phyloP scores from a whole-genome alignment of 768 basidiomycete species.

The Tylopilus plumbeoviolaceoides region DNA sequence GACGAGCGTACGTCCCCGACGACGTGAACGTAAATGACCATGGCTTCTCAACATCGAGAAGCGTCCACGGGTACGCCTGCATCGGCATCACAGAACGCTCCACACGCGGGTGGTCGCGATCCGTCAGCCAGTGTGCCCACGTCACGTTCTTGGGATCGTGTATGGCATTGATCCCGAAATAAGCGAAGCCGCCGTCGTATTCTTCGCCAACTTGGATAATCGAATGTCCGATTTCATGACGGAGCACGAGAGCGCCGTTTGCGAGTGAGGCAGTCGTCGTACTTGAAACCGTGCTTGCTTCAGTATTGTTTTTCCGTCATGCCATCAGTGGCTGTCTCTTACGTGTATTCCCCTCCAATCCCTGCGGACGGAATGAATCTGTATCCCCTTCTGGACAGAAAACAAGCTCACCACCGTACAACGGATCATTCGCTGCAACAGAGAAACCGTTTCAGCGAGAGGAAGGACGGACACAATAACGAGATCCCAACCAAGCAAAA shows the following conservation, averaged over 20 bases:
- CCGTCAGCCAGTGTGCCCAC: slow-evolving; percentile 71
- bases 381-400: neutral
- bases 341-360: slow-evolving; percentile 77
- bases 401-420: slow-evolving; percentile 60
- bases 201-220: slow-evolving; percentile 79
- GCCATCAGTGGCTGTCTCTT: slow-evolving; percentile 25
- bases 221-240: slow-evolving; percentile 79
- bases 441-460: slow-evolving; percentile 4
- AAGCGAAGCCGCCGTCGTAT: slow-evolving; percentile 74
- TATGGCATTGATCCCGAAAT: slow-evolving; percentile 66
- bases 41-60: slow-evolving; percentile 56
- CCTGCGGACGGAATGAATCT: slow-evolving; percentile 36
- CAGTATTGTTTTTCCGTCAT: neutral
- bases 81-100: slow-evolving; percentile 74
- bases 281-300: slow-evolving; percentile 31
- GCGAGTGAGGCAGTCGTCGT: slow-evolving; percentile 71
- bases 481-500: slow-evolving; percentile 54
- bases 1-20: slow-evolving; percentile 56
- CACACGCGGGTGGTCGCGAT: slow-evolving; percentile 35
- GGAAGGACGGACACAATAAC: slow-evolving; percentile 1
- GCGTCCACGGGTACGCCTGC: slow-evolving; percentile 72
- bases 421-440: slow-evolving; percentile 68
- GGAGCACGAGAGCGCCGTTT: slow-evolving; percentile 71
- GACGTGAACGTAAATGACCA: slow-evolving; percentile 63
- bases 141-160: slow-evolving; percentile 43